phyloP scores from a whole-genome alignment of 1,284 basidiomycete genomes.

The Rhizoctonia solani region DNA sequence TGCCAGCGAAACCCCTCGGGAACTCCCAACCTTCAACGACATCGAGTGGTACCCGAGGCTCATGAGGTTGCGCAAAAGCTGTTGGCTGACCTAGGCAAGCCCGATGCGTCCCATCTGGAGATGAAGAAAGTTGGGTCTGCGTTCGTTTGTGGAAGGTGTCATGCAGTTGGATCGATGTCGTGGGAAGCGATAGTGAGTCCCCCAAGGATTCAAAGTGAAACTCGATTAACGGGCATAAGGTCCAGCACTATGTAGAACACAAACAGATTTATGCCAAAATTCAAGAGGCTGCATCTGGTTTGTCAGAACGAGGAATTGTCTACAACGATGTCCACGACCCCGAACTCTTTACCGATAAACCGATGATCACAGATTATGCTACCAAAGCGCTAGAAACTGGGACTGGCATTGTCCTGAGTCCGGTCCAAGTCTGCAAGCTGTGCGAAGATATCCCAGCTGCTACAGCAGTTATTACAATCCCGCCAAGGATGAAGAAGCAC shows the following conservation, averaged over 20 bases:
- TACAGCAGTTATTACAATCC: neutral
- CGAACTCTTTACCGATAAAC: neutral
- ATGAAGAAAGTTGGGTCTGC: neutral
- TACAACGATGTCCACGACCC: conserved; percentile 15
- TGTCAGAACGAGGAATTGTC: neutral
- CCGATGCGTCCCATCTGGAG: conserved; percentile 18
- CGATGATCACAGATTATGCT: neutral
- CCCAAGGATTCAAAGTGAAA: neutral
- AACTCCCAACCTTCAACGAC: neutral
- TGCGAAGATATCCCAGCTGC: neutral
- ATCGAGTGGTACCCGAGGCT: neutral
- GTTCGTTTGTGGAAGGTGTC: conserved; percentile 12
- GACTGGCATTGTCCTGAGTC: neutral
- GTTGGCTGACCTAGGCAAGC: conserved; percentile 8
- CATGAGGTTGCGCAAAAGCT: neutral
- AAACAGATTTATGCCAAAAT: neutral
- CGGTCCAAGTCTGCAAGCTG: neutral
- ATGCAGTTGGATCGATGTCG: neutral
- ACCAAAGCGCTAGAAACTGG: neutral
- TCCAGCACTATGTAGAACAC: neutral
- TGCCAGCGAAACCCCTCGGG: neutral
- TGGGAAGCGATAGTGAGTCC: conserved; percentile 25
- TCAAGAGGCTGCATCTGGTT: neutral
- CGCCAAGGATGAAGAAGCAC: neutral
- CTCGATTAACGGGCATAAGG: neutral